Evolutionary conservation across 2,329 filamentous ascomycete genomes (phyloP), one percentile per base, ranked within the genome.

Genomic region (Colletotrichum nymphaeae): DNA sequence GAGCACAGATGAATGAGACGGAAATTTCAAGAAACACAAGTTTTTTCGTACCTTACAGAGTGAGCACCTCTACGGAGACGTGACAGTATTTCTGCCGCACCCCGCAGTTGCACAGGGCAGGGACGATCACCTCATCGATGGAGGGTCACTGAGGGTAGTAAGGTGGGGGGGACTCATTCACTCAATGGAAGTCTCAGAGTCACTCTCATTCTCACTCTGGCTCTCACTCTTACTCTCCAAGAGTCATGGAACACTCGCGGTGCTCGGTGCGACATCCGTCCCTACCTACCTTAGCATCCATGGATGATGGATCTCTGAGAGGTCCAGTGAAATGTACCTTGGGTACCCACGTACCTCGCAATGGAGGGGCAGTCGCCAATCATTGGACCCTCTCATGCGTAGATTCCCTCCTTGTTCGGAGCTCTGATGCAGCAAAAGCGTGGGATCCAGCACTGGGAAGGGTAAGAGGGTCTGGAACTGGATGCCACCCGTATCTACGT

Each of bases 291-390:
- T 42, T 42, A 19, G 14, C 42, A 42, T 16, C 37, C 37, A 37
- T 42, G 37, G 37, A 42, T 42, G 37, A 42, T 42, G 37, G 37
- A 37, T 37, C 35, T 42, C 37, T 16, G 14, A 16, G 37, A 42
- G 37, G 37, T 5, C 37, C 37, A 42, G 37, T 42, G 37, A 42
- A 42, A 42, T 62, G 16, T 59, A 26, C 30, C 14, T 37, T 11
- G 5, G 32, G 32, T 53, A 53, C 49, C 49, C 9, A 11, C 19
- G n/a, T 19, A n/a, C 28, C 46, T 52, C 28, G 46, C 28, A 64
- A 64, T 64, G 62, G 62, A 64, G 62, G 62, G 62, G 62, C 62
- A 64, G 14, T 64, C 28, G 30, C 62, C 46, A 64, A 64, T 64
- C 62, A 64, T 53, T n/a, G 60, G 42, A 9, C 42, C 19, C 42